Percentiles rank a stretch among this genome's conserved stretches.
These are phyloP conservation scores for Fusarium dlaminii DNA, from an alignment of 2,329 filamentous ascomycete genomes.

Conservation along the genomic window DNA sequence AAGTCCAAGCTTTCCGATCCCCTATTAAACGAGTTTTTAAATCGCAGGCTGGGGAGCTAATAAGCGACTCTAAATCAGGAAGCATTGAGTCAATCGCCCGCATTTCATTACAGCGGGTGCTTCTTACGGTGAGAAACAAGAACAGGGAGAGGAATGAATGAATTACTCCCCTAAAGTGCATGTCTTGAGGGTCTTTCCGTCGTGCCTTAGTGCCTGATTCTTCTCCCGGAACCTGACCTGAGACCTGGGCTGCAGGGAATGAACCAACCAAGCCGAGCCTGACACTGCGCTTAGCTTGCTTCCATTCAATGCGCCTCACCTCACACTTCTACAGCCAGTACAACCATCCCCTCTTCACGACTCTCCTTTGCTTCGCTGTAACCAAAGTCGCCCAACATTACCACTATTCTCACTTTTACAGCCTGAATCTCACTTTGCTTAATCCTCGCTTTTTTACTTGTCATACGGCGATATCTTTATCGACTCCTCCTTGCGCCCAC, in stretches of 20 bases:
- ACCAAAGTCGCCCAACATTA: constrained; percentile 11
- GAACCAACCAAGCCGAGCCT: constrained; percentile 31
- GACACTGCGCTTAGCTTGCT: constrained; percentile 29
- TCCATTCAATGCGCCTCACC: constrained; percentile 20
- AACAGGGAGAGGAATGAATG: not conserved
- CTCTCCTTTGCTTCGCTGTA: constrained; percentile 14
- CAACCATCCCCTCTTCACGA: constrained; percentile 36
- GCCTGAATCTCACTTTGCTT: constrained; percentile 12
- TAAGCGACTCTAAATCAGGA: not conserved
- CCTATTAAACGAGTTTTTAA: constrained; percentile 26
- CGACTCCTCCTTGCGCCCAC: constrained; percentile 9
- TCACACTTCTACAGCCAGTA: constrained; percentile 28
- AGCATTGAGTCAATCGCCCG: constrained; percentile 6
- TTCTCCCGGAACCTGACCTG: constrained; percentile 21
- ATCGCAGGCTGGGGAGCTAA: constrained; percentile 31
- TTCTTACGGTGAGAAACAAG: constrained; percentile 23
- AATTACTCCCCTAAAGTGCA: not conserved
- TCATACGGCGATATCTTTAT: not conserved
- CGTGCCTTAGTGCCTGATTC: constrained; percentile 36
- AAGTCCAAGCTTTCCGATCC: constrained; percentile 27
- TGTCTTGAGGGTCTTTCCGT: constrained; percentile 3
- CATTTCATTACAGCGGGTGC: not conserved
- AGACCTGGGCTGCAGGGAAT: constrained; percentile 27
- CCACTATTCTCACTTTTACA: constrained; percentile 1
- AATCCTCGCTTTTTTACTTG: not conserved